A percentile compares a stretch with the other conserved stretches of the same genome.
phyloP scores from a whole-genome alignment of 768 basidiomycete genomes.

The Leccinum imitatum region DNA sequence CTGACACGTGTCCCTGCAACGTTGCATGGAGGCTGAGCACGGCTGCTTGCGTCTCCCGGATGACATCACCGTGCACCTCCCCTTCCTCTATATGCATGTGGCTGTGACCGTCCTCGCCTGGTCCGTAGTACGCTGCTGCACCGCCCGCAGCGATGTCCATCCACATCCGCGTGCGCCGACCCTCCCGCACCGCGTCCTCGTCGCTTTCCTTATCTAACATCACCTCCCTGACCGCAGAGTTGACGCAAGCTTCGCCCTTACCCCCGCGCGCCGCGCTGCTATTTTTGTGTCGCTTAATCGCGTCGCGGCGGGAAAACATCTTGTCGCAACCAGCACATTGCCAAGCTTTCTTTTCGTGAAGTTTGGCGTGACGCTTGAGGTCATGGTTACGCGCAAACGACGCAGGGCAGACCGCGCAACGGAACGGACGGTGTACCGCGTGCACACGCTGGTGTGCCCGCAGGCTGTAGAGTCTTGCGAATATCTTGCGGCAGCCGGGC shows the following conservation, averaged over 20 bases:
- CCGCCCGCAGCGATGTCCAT: slow-evolving; percentile 51
- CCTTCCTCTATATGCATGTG: slow-evolving; percentile 53
- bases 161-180: slow-evolving; percentile 64
- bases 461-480: slow-evolving; percentile 66
- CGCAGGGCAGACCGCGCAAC: slow-evolving; percentile 64
- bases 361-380: slow-evolving; percentile 70
- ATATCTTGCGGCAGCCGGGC: slow-evolving; percentile 62
- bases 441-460: slow-evolving; percentile 73
- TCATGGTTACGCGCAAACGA: slow-evolving; percentile 80
- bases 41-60: slow-evolving; percentile 49
- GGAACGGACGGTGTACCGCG: slow-evolving; percentile 61
- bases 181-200: slow-evolving; percentile 46
- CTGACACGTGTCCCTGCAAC: slow-evolving; percentile 57
- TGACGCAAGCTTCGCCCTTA: slow-evolving; percentile 51
- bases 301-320: slow-evolving; percentile 74
- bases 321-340: slow-evolving; percentile 73
- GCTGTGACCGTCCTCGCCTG: slow-evolving; percentile 1
- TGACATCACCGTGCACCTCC: slow-evolving; percentile 50
- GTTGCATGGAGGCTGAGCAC: slow-evolving; percentile 55
- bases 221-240: slow-evolving; percentile 62
- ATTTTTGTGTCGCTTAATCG: slow-evolving; percentile 76
- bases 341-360: slow-evolving; percentile 74
- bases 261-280: slow-evolving; percentile 51
- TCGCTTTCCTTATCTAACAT: slow-evolving; percentile 42
- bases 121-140: slow-evolving; percentile 10